Evolutionary conservation across 1,139 yeast species (phyloP), one percentile per base, ranked within the genome.

Genomic region (Saccharomycopsis hybrid): DNA sequence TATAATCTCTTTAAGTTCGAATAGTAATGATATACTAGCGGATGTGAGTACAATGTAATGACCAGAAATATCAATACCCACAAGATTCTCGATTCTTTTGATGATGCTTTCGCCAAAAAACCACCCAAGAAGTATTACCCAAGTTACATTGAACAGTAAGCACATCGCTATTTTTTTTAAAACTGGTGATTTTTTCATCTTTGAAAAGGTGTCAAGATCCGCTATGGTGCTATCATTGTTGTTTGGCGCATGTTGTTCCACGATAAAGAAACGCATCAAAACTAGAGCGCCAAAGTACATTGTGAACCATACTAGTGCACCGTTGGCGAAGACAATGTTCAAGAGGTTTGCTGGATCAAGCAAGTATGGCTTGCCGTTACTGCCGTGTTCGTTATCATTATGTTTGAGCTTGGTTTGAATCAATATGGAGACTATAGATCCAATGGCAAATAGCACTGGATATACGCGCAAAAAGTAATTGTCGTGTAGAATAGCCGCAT

Each of bases 251-350:
- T 18, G 18, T 18, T 18, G 18, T 18, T 18, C 18, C 18, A 18
- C 18, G 18, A 18, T 18, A 18, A 18, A 18, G 18, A 18, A 18
- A 18, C 18, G 18, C 18, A 18, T 18, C 18, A 18, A 18, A 18
- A 18, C 18, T 18, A 18, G 18, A 18, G 18, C 18, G 18, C 18
- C 18, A 18, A 43, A 47, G 28, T n/a, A 42, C 1, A 5, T 11
- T 9, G 43, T 36, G 41, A 44, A 50, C 51, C 51, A 50, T 13
- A 44, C 2, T 5, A 39, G 31, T n/a, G 24, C 27, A n/a, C 24
- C n/a, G 29, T 47, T 35, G 5, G 51, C 51, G 24, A 50, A 47
- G n/a, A 47, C 27, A 18, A 48, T 28, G 41, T 50, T 50, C 24
- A 50, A 24, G 30, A 39, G 9, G 43, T 41, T 41, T 32, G 29